Percentiles rank a stretch among this genome's conserved stretches.
These are phyloP conservation scores for Fusarium longipes DNA, from an alignment of 2,329 filamentous ascomycete species.

Conservation along the genomic window DNA sequence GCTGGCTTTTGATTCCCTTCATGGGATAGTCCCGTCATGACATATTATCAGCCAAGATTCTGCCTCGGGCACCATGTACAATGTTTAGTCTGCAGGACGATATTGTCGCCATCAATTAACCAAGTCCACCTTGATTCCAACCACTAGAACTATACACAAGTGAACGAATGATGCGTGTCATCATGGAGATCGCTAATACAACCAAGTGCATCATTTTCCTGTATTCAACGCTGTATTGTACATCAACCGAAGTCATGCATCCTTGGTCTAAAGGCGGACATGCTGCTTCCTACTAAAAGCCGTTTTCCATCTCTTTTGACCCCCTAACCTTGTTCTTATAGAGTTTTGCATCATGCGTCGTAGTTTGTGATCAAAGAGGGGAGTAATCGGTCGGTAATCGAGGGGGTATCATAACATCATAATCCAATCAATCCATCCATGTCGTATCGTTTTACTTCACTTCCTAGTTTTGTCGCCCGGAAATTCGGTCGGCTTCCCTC, in stretches of 20 bases:
- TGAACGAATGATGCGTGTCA: not conserved
- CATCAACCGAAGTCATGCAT: too few species aligned
- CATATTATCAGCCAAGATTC: not conserved
- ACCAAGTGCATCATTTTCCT: not conserved
- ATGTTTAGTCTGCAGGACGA: not conserved
- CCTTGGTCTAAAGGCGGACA: not conserved
- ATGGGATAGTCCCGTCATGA: not conserved
- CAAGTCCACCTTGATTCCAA: not conserved
- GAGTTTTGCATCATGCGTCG: not conserved
- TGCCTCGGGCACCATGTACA: not conserved
- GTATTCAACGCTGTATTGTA: not conserved
- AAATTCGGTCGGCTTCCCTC: constrained; percentile 57
- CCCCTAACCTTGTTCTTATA: not conserved
- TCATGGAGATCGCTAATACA: too few species aligned
- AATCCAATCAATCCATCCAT: not conserved
- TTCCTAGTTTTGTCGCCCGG: constrained; percentile 46
- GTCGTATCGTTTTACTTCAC: constrained; percentile 13
- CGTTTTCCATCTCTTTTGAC: not conserved
- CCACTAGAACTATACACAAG: not conserved
- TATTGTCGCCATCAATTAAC: not conserved
- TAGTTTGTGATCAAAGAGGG: not conserved
- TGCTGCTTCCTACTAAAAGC: not conserved
- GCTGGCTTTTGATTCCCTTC: not conserved
- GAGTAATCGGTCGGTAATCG: not conserved
- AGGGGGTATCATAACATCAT: constrained; percentile 7